A percentile compares a stretch with the other conserved stretches of the same genome.
Evolutionary conservation across 495 filamentous ascomycete species (phyloP).

Genomic region (Hypoxylon fuscum): DNA sequence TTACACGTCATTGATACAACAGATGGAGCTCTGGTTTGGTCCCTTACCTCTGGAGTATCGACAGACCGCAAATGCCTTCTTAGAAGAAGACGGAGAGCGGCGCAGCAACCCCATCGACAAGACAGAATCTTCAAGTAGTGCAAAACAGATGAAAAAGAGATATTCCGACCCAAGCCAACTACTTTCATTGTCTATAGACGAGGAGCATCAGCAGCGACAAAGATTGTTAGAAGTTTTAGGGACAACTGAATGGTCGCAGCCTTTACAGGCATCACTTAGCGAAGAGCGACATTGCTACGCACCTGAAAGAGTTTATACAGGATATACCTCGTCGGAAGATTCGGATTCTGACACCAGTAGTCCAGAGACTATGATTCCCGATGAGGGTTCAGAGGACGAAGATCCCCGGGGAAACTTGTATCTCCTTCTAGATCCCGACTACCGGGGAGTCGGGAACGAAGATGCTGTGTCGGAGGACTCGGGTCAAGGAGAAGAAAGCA

Average conservation of each 20-base stretch:
- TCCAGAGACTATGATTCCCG: not conserved
- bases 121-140: not conserved
- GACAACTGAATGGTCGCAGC: not conserved
- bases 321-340: slow-evolving; percentile 11
- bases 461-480: not conserved
- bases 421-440: not conserved
- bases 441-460: not conserved
- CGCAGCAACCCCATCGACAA: not conserved
- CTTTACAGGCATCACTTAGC: slow-evolving; percentile 11
- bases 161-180: not conserved
- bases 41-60: slow-evolving; percentile 34
- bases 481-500: too few species aligned
- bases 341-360: not conserved
- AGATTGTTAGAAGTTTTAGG: not conserved
- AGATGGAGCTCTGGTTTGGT: slow-evolving; percentile 36
- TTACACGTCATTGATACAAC: slow-evolving; percentile 8
- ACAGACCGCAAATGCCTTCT: not conserved
- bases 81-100: not conserved
- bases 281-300: slow-evolving; percentile 1
- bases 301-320: not conserved
- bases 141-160: not conserved
- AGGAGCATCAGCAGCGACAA: not conserved
- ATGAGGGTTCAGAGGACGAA: not conserved
- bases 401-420: not conserved
- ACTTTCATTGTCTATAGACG: slow-evolving; percentile 8